A percentile compares a stretch with the other conserved stretches of the same genome.
Evolutionary conservation across 352 stramenopile species (phyloP).

Genomic region (Achlya hypogyna): DNA sequence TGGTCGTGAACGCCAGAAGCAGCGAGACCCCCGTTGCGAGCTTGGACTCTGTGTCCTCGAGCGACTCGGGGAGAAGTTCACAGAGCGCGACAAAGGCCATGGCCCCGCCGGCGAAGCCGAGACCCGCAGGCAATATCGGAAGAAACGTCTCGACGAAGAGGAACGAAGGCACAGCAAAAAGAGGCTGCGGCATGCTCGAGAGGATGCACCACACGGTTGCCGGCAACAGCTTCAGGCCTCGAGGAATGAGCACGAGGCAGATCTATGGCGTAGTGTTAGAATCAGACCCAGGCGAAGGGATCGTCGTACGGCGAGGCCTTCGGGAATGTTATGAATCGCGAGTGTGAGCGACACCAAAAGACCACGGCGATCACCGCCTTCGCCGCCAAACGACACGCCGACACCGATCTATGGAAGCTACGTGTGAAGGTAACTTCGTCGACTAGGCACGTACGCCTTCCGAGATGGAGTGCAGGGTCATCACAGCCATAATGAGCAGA

Average conservation of each 20-base stretch:
- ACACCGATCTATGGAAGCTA: constrained; percentile 73
- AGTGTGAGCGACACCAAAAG: constrained; percentile 97
- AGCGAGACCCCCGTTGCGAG: constrained; percentile 55
- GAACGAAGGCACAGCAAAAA: constrained; percentile 97
- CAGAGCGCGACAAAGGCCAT: constrained; percentile 95
- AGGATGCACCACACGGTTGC: constrained; percentile 86
- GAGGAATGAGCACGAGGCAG: constrained; percentile 91
- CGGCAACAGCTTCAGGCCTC: constrained; percentile 84
- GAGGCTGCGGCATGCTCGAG: constrained; percentile 88
- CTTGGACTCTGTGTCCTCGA: constrained; percentile 78
- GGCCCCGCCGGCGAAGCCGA: constrained; percentile 95
- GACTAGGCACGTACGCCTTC: constrained; percentile 79
- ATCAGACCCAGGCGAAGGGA: neutral
- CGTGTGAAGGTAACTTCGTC: neutral
- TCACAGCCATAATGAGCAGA: constrained; percentile 97
- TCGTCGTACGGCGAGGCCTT: constrained; percentile 87
- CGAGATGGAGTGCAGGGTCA: constrained; percentile 97
- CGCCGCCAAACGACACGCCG: constrained; percentile 94
- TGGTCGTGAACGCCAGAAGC: constrained; percentile 66
- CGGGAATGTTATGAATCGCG: constrained; percentile 97
- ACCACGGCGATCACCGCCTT: constrained; percentile 87
- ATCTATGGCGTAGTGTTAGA: constrained; percentile 25
- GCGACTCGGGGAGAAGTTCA: constrained; percentile 68
- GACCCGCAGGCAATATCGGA: constrained; percentile 89
- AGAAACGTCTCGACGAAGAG: constrained; percentile 91